Evolutionary conservation across 1,139 yeast genomes (phyloP).

Genomic region (Kodamaea ohmeri): DNA sequence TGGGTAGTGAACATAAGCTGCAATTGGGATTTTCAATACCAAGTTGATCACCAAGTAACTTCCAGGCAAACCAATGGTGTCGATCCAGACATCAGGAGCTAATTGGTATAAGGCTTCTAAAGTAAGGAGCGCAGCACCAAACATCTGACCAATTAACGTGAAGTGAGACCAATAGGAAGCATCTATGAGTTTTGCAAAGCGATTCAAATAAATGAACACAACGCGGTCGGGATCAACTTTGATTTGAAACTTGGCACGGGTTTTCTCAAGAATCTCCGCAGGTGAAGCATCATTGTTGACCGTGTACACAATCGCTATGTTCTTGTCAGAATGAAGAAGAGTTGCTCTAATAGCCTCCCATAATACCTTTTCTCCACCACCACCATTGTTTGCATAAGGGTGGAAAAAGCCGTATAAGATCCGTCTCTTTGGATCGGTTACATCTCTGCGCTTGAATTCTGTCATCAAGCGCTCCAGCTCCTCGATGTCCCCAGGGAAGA

Average conservation of each 20-base stretch:
- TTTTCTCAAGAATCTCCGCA: constrained; percentile 56
- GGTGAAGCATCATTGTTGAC: constrained; percentile 57
- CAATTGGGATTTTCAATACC: constrained; percentile 65
- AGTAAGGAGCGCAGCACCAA: constrained; percentile 70
- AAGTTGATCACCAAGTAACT: constrained; percentile 59
- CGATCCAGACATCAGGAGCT: constrained; percentile 89
- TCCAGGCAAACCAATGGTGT: constrained; percentile 93
- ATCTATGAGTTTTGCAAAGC: constrained; percentile 59
- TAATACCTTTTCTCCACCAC: constrained; percentile 95
- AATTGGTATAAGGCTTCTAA: constrained; percentile 67
- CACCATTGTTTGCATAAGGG: constrained; percentile 94
- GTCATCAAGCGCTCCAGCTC: constrained; percentile 24
- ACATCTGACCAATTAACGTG: constrained; percentile 82
- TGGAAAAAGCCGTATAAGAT: constrained; percentile 83
- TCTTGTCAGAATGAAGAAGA: constrained; percentile 45
- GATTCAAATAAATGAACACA: constrained; percentile 67
- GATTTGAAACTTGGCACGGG: constrained; percentile 63
- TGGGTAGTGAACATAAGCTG: constrained; percentile 93
- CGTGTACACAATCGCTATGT: constrained; percentile 75
- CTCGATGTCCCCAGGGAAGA: constrained; percentile 33
- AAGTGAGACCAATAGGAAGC: constrained; percentile 72
- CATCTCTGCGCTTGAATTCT: constrained; percentile 34
- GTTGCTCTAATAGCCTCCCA: constrained; percentile 92
- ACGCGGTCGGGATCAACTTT: constrained; percentile 51
- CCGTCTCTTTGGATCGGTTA: constrained; percentile 39